Evolutionary conservation across 768 basidiomycete genomes (phyloP).

Genomic region (Mrakia gelida): DNA sequence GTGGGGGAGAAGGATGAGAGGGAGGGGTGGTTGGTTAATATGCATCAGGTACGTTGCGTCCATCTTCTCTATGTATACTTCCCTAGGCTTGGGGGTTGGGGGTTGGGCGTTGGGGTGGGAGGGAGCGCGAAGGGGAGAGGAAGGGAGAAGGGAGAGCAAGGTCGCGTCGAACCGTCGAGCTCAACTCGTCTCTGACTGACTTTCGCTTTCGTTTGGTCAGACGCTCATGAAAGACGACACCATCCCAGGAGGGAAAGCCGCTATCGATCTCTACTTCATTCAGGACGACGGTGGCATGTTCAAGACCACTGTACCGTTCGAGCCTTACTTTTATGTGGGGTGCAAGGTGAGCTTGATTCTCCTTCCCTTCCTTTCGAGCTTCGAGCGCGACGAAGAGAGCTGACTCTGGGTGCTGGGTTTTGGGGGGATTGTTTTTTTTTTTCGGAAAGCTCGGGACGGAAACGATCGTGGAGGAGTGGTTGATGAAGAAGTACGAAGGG

Average conservation of each 20-base stretch:
- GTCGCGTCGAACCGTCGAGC: background rate
- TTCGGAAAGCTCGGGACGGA: conserved; percentile 81
- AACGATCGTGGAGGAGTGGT: conserved; percentile 88
- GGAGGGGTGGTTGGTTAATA: conserved; percentile 95
- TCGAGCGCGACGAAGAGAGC: background rate
- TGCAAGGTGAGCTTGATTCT: conserved; percentile 70
- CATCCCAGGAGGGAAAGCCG: conserved; percentile 76
- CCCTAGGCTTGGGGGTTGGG: background rate
- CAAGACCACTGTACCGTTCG: conserved; percentile 85
- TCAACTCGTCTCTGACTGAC: too few species aligned
- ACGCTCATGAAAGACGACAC: conserved; percentile 82
- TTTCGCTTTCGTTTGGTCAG: too few species aligned
- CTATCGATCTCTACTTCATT: conserved; percentile 95
- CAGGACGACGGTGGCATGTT: conserved; percentile 96
- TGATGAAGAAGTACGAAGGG: conserved; percentile 88
- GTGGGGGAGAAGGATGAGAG: conserved; percentile 51
- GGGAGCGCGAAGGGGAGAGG: background rate
- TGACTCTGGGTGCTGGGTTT: background rate
- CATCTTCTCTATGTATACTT: too few species aligned
- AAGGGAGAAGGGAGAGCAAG: background rate
- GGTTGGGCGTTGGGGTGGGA: background rate
- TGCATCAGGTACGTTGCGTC: conserved; percentile 76
- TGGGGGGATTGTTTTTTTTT: too few species aligned
- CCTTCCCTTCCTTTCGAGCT: background rate
- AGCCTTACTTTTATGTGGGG: conserved; percentile 89